Base-by-base conservation (phyloP, 352 stramenopile species). In the Globisporangium uncinulatum region DNA sequence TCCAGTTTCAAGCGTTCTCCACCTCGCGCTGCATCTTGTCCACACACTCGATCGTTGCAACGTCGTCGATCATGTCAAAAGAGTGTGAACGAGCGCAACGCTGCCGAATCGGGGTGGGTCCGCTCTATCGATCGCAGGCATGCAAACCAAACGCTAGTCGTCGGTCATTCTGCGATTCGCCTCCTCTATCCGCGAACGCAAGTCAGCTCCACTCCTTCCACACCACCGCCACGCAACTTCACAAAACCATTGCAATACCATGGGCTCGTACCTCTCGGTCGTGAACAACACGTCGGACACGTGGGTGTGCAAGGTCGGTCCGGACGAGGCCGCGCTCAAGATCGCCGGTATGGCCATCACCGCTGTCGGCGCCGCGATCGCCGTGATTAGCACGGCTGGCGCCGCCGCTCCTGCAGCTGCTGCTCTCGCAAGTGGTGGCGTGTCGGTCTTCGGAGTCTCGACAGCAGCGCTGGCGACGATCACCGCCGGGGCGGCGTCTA, bases 241-340 rank as follows among this genome's bases (percentile, higher is more conserved):
- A 43, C 10, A 15, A 10, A 10, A 43, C 17, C 37, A 43, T 6
- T 14, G 2, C 13, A 43, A 10, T 14, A 60, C 13, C 47, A 79
- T 79, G 71, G 67, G 68, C 59, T 75, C 67, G 15, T 76, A 76
- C 53, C 66, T 79, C 52, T 76, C 70, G 36, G 76, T 79, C 59
- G 59, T 62, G 50, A 79, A 79, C 66, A 72, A 79, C 61, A 79
- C 70, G 17, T 19, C 61, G 1, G 58, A 79, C 56, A 56, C 59
- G 0, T 79, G 66, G 65, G 62, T 53, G 6, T 76, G 68, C 64
- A 79, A 72, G 56, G 71, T 79, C 31, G 70, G 65, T 32, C 57
- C 65, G 4, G 70, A 79, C 48, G 63, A 76, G 55, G 67, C 62
- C 42, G 70, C 67, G 34, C 67, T 75, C 57, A 69, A 73, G 54